Evolutionary conservation across 768 basidiomycete genomes (phyloP).

Genomic region (Suillus alpinus): DNA sequence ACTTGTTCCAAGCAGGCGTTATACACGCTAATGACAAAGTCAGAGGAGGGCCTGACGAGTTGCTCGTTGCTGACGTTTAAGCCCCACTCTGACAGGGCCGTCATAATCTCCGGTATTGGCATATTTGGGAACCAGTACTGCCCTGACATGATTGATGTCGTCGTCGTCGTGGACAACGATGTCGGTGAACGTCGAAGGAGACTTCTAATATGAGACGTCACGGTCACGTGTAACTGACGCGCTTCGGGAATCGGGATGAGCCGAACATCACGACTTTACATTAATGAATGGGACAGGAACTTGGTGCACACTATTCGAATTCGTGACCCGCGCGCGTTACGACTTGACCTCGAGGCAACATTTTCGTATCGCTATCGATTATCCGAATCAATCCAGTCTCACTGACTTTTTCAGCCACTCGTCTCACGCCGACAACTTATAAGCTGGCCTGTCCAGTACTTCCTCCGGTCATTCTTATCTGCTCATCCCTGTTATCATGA

Average conservation of each 20-base stretch:
- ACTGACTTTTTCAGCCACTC: constrained; percentile 3
- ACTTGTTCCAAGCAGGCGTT: constrained; percentile 71
- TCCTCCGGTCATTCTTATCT: not conserved
- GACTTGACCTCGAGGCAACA: not conserved
- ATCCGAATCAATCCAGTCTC: not conserved
- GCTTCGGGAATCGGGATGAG: constrained; percentile 2
- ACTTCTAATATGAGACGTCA: constrained; percentile 9
- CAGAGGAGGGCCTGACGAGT: constrained; percentile 61
- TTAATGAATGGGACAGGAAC: constrained; percentile 1
- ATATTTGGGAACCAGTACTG: constrained; percentile 66
- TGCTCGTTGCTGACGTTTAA: constrained; percentile 65
- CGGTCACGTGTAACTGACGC: constrained; percentile 26
- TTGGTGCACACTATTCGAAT: not conserved
- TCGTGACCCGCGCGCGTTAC: constrained; percentile 1
- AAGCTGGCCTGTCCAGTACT: not conserved
- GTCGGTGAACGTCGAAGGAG: not conserved
- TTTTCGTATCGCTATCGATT: not conserved
- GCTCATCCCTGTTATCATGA: not conserved
- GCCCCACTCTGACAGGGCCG: constrained; percentile 66
- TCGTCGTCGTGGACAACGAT: not conserved
- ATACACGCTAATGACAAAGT: constrained; percentile 72
- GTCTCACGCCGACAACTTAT: constrained; percentile 6
- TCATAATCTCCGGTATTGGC: constrained; percentile 60
- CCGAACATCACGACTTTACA: not conserved
- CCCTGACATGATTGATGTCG: constrained; percentile 20